Evolutionary conservation across 1,284 basidiomycete species (phyloP).

Genomic region (Microbotryum violaceum): DNA sequence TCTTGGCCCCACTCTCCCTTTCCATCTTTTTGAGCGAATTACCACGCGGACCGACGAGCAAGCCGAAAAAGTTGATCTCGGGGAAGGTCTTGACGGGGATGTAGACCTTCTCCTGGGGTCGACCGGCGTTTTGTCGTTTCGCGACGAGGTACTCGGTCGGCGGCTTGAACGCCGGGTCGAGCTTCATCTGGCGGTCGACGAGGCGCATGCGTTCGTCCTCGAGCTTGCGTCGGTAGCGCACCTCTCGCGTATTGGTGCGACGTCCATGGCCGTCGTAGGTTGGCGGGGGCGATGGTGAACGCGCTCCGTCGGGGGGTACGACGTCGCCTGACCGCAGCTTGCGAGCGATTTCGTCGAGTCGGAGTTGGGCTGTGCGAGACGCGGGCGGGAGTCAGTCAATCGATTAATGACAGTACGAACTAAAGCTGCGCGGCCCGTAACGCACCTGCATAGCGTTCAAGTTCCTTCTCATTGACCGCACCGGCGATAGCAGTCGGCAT

Average conservation of each 20-base stretch:
- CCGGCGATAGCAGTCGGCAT: slow-evolving; percentile 86
- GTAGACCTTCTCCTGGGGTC: slow-evolving; percentile 95
- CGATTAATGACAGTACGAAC: not conserved
- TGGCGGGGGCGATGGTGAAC: slow-evolving; percentile 91
- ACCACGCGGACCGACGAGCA: slow-evolving; percentile 94
- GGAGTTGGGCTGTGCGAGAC: slow-evolving; percentile 67
- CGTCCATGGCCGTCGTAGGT: slow-evolving; percentile 96
- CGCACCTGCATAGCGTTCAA: slow-evolving; percentile 66
- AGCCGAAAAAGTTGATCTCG: slow-evolving; percentile 99
- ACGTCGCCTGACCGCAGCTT: slow-evolving; percentile 90
- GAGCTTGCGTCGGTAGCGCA: slow-evolving; percentile 93
- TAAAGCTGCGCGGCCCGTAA: not conserved
- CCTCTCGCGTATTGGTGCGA: slow-evolving; percentile 94
- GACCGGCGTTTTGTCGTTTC: slow-evolving; percentile 80
- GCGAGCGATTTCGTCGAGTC: slow-evolving; percentile 93
- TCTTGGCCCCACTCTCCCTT: slow-evolving; percentile 93
- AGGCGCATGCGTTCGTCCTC: slow-evolving; percentile 85
- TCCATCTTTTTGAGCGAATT: slow-evolving; percentile 99
- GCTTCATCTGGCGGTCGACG: slow-evolving; percentile 92
- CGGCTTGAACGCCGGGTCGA: slow-evolving; percentile 93
- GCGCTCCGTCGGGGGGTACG: slow-evolving; percentile 72
- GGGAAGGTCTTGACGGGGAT: slow-evolving; percentile 99
- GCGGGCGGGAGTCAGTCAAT: not conserved
- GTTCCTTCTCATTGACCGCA: slow-evolving; percentile 79
- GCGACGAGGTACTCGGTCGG: slow-evolving; percentile 79